Evolutionary conservation across 768 basidiomycete genomes (phyloP).

Genomic region (Termitomyces sp.): DNA sequence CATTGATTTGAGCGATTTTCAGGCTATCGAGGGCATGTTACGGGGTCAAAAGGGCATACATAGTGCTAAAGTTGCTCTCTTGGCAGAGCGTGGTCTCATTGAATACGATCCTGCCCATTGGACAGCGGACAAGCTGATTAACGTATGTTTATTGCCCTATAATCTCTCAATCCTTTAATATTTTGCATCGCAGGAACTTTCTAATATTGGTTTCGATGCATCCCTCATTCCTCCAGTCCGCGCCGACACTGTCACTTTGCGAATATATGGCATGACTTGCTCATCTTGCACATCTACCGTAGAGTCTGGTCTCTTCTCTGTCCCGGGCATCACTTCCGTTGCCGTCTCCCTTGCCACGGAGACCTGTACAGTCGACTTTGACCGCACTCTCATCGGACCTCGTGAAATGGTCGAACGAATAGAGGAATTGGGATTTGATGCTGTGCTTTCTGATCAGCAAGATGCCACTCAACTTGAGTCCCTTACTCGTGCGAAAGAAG

Average conservation of each 20-base stretch:
- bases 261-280: slow-evolving; percentile 91
- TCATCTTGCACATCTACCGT: slow-evolving; percentile 77
- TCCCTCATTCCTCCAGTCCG: slow-evolving; percentile 64
- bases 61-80: slow-evolving; percentile 91
- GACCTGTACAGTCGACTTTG: slow-evolving; percentile 73
- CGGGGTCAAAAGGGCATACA: slow-evolving; percentile 84
- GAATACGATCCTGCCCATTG: slow-evolving; percentile 87
- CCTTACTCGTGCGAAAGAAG: slow-evolving; percentile 85
- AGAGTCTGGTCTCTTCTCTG: slow-evolving; percentile 60
- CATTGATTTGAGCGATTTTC: neutral
- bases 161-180: neutral
- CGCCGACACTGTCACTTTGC: slow-evolving; percentile 67
- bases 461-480: slow-evolving; percentile 84
- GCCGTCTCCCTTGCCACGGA: slow-evolving; percentile 76
- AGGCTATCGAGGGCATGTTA: slow-evolving; percentile 87
- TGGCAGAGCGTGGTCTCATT: slow-evolving; percentile 89
- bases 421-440: slow-evolving; percentile 89
- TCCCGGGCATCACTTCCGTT: slow-evolving; percentile 74
- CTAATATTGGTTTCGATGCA: slow-evolving; percentile 91
- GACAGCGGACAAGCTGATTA: slow-evolving; percentile 76
- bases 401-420: slow-evolving; percentile 88
- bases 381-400: slow-evolving; percentile 66
- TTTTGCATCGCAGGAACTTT: slow-evolving; percentile 67
- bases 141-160: slow-evolving; percentile 40
- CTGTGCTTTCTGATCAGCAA: slow-evolving; percentile 75